Conservation (phyloP, 345 rosid species). For the Citrus sp. region DNA sequence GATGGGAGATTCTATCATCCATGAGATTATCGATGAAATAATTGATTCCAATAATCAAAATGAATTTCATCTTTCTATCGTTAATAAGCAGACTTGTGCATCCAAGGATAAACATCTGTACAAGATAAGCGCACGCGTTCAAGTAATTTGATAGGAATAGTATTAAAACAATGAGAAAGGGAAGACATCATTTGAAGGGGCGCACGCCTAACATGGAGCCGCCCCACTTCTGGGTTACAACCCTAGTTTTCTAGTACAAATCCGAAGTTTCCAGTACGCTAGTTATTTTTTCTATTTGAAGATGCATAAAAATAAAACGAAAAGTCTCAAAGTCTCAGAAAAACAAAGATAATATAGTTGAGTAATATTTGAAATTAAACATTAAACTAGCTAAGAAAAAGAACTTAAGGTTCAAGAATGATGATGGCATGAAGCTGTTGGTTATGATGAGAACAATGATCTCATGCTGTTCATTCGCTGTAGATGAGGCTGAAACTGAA, state of each 20-base stretch:
- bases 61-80: background rate
- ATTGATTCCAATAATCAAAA: constrained; percentile 2
- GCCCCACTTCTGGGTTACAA: background rate
- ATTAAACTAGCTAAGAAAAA: too few species aligned
- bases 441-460: background rate
- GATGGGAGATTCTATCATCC: constrained; percentile 27
- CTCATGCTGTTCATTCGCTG: background rate
- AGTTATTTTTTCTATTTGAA: too few species aligned
- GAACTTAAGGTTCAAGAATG: background rate
- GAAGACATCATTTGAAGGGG: too few species aligned
- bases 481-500: background rate
- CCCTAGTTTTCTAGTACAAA: background rate
- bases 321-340: too few species aligned
- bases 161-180: too few species aligned
- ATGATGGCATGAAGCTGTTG: background rate
- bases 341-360: background rate
- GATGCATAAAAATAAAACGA: too few species aligned
- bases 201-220: background rate
- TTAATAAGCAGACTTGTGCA: too few species aligned
- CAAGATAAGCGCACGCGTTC: background rate
- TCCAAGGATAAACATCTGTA: background rate
- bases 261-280: background rate
- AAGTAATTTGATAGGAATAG: background rate
- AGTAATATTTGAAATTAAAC: background rate
- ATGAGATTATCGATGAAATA: constrained; percentile 20